Evolutionary conservation across 1,139 yeast genomes (phyloP).

Genomic region (Kodamaea sp.): DNA sequence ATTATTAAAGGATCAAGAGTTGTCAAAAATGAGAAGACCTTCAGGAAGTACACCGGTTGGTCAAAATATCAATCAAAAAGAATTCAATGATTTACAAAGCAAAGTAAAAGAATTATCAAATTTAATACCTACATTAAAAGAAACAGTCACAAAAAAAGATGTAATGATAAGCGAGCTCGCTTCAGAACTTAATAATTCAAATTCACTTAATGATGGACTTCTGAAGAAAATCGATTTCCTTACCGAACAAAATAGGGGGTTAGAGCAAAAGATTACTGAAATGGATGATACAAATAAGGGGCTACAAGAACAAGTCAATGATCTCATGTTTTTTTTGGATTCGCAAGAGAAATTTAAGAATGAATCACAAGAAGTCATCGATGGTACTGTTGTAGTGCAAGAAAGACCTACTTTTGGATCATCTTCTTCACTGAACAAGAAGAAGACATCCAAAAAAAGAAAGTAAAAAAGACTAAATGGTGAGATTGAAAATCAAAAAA

Average conservation of each 20-base stretch:
- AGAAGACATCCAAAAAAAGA: conserved; percentile 13
- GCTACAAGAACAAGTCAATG: conserved; percentile 67
- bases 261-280: conserved; percentile 20
- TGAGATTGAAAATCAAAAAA: conserved; percentile 1
- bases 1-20: conserved; percentile 45
- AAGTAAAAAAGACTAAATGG: conserved; percentile 18
- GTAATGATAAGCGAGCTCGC: conserved; percentile 28
- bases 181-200: conserved; percentile 30
- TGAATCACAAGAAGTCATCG: conserved; percentile 65
- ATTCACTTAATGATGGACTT: conserved; percentile 53
- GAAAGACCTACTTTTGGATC: conserved; percentile 10
- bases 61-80: conserved; percentile 14
- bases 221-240: conserved; percentile 54
- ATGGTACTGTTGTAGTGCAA: conserved; percentile 59
- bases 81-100: conserved; percentile 31
- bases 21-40: conserved; percentile 19
- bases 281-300: conserved; percentile 44
- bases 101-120: conserved; percentile 30
- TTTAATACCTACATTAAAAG: conserved; percentile 33
- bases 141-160: conserved; percentile 30
- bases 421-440: background rate
- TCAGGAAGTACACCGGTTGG: conserved; percentile 11
- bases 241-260: conserved; percentile 31
- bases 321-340: conserved; percentile 78
- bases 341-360: conserved; percentile 67